Base-by-base conservation (phyloP, 2,329 filamentous ascomycete species). In the Colletotrichum salicis region DNA sequence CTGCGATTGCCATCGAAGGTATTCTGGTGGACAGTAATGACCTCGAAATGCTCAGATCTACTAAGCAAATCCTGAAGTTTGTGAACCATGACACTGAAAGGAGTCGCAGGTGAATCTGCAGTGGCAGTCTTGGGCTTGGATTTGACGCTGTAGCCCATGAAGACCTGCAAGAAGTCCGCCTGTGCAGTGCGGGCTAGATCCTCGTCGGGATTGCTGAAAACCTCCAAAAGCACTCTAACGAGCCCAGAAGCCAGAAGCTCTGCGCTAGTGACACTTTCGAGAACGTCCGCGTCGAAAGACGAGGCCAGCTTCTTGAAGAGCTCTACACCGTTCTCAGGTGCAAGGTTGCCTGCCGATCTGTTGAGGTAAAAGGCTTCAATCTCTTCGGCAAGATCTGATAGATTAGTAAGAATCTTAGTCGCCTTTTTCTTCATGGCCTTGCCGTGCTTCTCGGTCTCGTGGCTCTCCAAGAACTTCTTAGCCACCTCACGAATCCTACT, bases 1-100 rank as follows among this genome's bases (percentile, higher is more conserved):
- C 92, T 97, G 71, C 95, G 91, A 76, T 94, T 97, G 65, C 93
- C 94, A 79, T 98, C 96, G 76, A 96, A 93, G 5, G 94, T 92
- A 76, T 97, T 97, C 73, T 97, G 93, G 80, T 97, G 94, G 67
- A 98, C 95, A 8, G 96, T 99, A 73, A 97, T 90, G 56, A 99
- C 96, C 79, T 99, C 96, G 77, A 98, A 99, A 85, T 98, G 95
- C 84, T 99, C 96, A 41, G 96, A 97, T 76, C 96, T 92, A 85
- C 96, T 99, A 68, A 99, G 89, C 70, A 99, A 86, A 83, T 99
- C 96, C 82, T 99, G 96, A 37, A 99, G 86, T 82, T 99, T 99
- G 80, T 95, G 93, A 52, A 97, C 92, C 80, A 99, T 87, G 64
- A 97, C 90, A 78, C 95, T 96, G 81, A 98, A 97, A 1, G 95